These are phyloP conservation scores for Corynascus novoguineensis DNA, from an alignment of 495 filamentous ascomycete genomes.

Conservation along the genomic window DNA sequence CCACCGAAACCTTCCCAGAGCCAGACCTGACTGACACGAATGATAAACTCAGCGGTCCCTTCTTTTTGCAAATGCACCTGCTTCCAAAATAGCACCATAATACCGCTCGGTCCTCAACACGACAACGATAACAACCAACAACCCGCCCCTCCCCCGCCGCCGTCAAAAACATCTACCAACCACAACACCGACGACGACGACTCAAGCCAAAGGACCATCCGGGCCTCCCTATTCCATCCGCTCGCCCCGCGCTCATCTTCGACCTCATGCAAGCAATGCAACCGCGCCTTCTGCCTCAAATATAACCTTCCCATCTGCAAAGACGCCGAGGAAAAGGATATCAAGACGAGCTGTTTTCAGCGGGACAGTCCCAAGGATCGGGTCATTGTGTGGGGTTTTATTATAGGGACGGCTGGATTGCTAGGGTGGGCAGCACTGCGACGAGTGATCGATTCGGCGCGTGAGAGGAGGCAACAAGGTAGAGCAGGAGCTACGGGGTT, in stretches of 20 bases:
- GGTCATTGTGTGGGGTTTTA: conserved; percentile 88
- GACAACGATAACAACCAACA: conserved; percentile 14
- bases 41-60: conserved; percentile 46
- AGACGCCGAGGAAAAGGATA: conserved; percentile 75
- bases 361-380: conserved; percentile 85
- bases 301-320: conserved; percentile 85
- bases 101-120: conserved; percentile 54
- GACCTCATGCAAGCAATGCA: conserved; percentile 72
- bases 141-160: conserved; percentile 4
- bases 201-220: conserved; percentile 27
- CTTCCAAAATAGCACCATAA: conserved; percentile 85
- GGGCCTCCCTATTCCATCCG: conserved; percentile 21
- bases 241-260: conserved; percentile 26
- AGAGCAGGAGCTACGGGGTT: not conserved
- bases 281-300: conserved; percentile 79
- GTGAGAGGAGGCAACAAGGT: not conserved
- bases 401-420: conserved; percentile 76
- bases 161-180: conserved; percentile 1
- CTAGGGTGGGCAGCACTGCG: conserved; percentile 70
- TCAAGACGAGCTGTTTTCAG: conserved; percentile 88
- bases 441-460: conserved; percentile 18
- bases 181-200: conserved; percentile 11
- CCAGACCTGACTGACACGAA: not conserved
- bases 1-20: not conserved
- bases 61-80: conserved; percentile 99